Conservation (phyloP, 1,284 basidiomycete species). For the Leucoagaricus sp. region DNA sequence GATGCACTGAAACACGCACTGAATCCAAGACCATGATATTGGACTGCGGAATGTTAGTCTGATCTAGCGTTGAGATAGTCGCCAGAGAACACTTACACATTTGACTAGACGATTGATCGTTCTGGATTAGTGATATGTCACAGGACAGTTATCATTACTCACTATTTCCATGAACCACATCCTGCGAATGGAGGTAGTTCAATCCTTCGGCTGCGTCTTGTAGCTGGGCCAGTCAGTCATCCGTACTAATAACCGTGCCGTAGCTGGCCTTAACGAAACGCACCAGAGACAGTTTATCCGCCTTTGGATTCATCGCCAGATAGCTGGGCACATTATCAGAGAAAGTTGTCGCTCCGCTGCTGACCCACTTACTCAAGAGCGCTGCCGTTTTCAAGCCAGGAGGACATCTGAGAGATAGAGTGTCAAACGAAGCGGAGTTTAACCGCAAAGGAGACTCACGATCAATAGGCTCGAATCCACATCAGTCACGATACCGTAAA, state of each 20-base stretch:
- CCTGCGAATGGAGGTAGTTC: conserved; percentile 49
- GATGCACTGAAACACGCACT: conserved; percentile 17
- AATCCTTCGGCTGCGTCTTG: conserved; percentile 52
- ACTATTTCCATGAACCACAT: conserved; percentile 59
- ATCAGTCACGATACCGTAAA: conserved; percentile 56
- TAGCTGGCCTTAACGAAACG: conserved; percentile 18
- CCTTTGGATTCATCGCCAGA: conserved; percentile 32
- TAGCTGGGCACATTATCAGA: conserved; percentile 33
- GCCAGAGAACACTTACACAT: conserved; percentile 43
- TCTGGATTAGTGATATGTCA: background rate
- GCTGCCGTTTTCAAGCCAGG: conserved; percentile 59
- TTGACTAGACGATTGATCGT: conserved; percentile 41
- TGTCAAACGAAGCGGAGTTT: background rate
- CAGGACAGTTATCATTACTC: conserved; percentile 23
- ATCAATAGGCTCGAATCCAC: conserved; percentile 49
- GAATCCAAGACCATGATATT: conserved; percentile 53
- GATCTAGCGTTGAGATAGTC: background rate
- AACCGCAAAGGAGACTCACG: conserved; percentile 27
- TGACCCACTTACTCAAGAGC: conserved; percentile 41
- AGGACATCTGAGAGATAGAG: conserved; percentile 45
- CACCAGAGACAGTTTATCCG: conserved; percentile 45
- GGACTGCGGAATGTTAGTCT: conserved; percentile 34
- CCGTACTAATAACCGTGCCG: background rate
- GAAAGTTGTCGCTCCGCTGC: background rate
- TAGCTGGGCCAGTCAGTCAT: too few relatives aligned